Evolutionary conservation across 2,329 filamentous ascomycete species (phyloP), one percentile per base, ranked within the genome.

Genomic region (Colletotrichum tabaci): DNA sequence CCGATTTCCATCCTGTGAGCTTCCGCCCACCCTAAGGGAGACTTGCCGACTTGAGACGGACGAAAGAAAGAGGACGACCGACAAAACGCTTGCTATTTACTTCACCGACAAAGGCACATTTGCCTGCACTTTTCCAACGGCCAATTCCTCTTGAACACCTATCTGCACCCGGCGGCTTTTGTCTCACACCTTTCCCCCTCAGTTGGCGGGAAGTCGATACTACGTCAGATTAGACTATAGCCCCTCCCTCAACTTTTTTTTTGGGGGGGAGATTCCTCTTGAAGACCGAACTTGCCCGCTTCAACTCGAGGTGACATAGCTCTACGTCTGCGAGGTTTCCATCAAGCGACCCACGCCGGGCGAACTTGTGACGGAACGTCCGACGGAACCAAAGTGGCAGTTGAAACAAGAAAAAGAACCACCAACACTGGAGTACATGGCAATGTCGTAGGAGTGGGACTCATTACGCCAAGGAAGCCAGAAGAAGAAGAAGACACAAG

Each of bases 401-500:
- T 44, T 7, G 68, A 23, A 68, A 46, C 49, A 42, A 57, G 26
- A 47, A 26, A 26, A 42, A 63, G 16, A 58, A 46, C 35, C 21
- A n/a, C 44, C 56, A 44, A 38, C 35, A 40, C 44, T 57, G 57
- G 66, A 9, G 63, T 58, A 69, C 58, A 71, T 68, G 65, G 53
- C 53, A 64, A 69, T 64, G 69, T 64, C 60, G 56, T 69, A 64
- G 69, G 47, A 69, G 69, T 69, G 65, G 68, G 65, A 53, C 69
- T 35, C 30, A 26, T 55, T 47, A 58, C 65, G 69, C 58, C 69
- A 72, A 72, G 66, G 58, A 68, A 61, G 57, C 23, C 47, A 44
- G 50, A 49, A 23, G 50, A 40, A 35, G 35, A 9, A 38, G 35
- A 38, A 38, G 35, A 38, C 9, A 38, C 35, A 38, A 38, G 35